Percentiles rank a stretch among this genome's conserved stretches.
Evolutionary conservation across 129 eudicot genomes (phyloP).

Genomic region (Logfia minima): DNA sequence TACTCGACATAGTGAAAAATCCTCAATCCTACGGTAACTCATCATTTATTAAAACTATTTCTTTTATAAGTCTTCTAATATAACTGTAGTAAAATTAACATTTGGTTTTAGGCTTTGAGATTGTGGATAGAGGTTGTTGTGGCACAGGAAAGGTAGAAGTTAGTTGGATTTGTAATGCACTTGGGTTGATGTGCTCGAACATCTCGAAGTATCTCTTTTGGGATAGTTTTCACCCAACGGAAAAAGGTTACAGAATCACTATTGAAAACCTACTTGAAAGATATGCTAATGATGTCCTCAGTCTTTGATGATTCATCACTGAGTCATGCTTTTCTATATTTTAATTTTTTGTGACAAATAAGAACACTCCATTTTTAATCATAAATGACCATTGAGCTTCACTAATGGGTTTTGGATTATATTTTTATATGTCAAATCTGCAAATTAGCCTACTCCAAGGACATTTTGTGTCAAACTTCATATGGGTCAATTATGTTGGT

Average conservation of each 20-base stretch:
- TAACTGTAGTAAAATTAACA: not conserved
- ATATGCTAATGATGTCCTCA: conserved; percentile 26
- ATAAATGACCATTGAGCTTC: not conserved
- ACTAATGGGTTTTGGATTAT: not conserved
- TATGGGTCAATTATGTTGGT: not conserved
- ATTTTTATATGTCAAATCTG: not conserved
- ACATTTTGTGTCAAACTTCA: not conserved
- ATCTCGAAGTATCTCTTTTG: conserved; percentile 48
- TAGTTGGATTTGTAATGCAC: conserved; percentile 40
- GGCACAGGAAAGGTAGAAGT: conserved; percentile 68
- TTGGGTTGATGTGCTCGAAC: conserved; percentile 38
- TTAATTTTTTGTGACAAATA: not conserved
- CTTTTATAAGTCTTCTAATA: not conserved
- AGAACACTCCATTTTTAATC: not conserved
- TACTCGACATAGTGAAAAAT: conserved; percentile 39
- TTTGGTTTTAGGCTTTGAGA: conserved; percentile 43
- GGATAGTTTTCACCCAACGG: conserved; percentile 79
- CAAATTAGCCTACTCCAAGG: not conserved
- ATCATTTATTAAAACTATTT: not conserved
- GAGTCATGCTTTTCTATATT: not conserved
- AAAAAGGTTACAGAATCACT: conserved; percentile 48
- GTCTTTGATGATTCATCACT: conserved; percentile 15
- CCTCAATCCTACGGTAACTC: conserved; percentile 49
- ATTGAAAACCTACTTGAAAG: conserved; percentile 35
- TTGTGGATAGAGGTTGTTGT: conserved; percentile 60